phyloP scores from a whole-genome alignment of 1,284 basidiomycete genomes.

The Cutaneotrichosporon sp. region DNA sequence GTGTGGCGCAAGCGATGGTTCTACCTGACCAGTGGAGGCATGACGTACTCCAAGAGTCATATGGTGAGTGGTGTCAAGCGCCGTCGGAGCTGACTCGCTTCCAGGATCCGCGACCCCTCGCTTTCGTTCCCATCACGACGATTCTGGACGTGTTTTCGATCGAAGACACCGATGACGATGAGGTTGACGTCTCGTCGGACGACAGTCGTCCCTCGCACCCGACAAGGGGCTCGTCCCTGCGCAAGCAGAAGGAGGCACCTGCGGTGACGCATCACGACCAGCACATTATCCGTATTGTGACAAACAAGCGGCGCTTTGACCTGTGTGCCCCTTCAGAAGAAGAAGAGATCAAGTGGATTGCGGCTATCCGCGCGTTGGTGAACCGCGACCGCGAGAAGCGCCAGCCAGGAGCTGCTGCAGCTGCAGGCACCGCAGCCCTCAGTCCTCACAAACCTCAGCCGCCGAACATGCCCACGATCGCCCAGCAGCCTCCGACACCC shows the following conservation, averaged over 20 bases:
- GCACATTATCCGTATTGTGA: constrained; percentile 91
- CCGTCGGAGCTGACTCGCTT: background rate
- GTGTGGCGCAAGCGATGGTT: constrained; percentile 97
- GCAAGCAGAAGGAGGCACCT: constrained; percentile 1
- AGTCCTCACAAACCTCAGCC: no score
- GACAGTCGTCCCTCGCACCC: background rate
- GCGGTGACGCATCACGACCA: constrained; percentile 25
- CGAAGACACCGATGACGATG: constrained; percentile 21
- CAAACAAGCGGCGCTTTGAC: constrained; percentile 81
- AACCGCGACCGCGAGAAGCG: constrained; percentile 35
- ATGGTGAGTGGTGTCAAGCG: constrained; percentile 59
- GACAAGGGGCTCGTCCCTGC: background rate
- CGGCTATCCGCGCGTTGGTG: constrained; percentile 84
- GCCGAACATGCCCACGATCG: constrained; percentile 27
- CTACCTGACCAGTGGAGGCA: constrained; percentile 70
- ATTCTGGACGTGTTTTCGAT: constrained; percentile 86
- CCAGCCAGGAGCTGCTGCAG: background rate
- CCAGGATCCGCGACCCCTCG: constrained; percentile 80
- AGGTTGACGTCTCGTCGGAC: constrained; percentile 9
- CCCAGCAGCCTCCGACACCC: constrained; percentile 39
- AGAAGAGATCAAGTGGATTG: constrained; percentile 97
- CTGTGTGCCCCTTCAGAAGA: constrained; percentile 94
- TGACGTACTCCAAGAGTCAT: constrained; percentile 79
- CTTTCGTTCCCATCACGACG: constrained; percentile 74
- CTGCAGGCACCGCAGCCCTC: no score